Conservation (phyloP, 176 grass and related monocot species). For the Oryza punctata region DNA sequence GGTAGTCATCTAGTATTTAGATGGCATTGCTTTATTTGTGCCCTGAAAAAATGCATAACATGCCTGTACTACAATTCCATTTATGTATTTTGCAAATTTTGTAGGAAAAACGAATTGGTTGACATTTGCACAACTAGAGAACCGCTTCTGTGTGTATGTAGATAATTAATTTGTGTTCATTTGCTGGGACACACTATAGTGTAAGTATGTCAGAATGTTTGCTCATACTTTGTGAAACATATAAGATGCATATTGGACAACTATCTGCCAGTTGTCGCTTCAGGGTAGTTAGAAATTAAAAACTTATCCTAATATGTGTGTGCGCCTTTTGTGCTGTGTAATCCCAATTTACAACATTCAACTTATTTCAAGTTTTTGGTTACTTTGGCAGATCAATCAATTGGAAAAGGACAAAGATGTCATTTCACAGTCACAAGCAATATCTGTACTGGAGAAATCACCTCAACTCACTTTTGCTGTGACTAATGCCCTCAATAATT, state of each 20-base stretch:
- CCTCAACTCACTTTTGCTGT: slow-evolving; percentile 82
- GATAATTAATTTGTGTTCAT: neutral
- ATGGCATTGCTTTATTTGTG: neutral
- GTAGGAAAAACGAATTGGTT: neutral
- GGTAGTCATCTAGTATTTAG: neutral
- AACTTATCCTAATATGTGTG: neutral
- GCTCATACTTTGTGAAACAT: neutral
- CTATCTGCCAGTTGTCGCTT: neutral
- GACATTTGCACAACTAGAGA: no score
- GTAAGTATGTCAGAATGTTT: neutral
- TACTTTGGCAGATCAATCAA: slow-evolving; percentile 87
- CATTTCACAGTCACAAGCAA: slow-evolving; percentile 94
- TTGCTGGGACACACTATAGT: neutral
- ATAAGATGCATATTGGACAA: neutral
- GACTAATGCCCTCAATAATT: slow-evolving; percentile 96
- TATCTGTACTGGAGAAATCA: slow-evolving; percentile 78
- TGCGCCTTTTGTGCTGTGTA: neutral
- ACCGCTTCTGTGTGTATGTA: no score
- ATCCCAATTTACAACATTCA: neutral
- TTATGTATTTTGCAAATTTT: neutral
- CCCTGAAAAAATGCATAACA: slow-evolving; percentile 5
- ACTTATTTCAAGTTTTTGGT: slow-evolving; percentile 14
- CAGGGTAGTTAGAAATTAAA: neutral
- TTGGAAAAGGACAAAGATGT: slow-evolving; percentile 99
- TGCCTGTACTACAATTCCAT: slow-evolving; percentile 9